Evolutionary conservation across 1,139 yeast genomes (phyloP).

Genomic region (Cylindricascospora bacillispora): DNA sequence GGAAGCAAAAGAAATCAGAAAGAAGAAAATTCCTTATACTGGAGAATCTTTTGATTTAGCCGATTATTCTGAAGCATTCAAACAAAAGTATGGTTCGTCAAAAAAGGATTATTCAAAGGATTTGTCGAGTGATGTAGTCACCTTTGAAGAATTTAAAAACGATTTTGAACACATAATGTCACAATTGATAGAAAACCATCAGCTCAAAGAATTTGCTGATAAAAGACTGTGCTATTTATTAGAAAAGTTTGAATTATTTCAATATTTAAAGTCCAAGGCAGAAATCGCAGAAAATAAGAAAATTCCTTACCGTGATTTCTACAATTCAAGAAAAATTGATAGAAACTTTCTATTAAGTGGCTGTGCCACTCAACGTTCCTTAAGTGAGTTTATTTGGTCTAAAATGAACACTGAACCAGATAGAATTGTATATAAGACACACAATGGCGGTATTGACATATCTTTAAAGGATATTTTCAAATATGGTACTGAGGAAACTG

Average conservation of each 20-base stretch:
- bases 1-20: background rate
- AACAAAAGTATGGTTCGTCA: conserved; percentile 5
- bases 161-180: conserved; percentile 13
- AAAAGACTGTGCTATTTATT: conserved; percentile 17
- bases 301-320: conserved; percentile 90
- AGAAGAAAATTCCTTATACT: conserved; percentile 12
- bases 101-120: conserved; percentile 2
- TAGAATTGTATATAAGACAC: conserved; percentile 13
- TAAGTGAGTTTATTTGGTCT: conserved; percentile 84
- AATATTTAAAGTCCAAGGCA: conserved; percentile 18
- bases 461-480: conserved; percentile 15
- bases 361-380: conserved; percentile 92
- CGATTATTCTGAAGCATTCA: conserved; percentile 10
- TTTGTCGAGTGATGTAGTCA: conserved; percentile 9
- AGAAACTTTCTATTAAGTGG: conserved; percentile 96
- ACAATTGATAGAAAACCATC: conserved; percentile 9
- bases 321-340: conserved; percentile 92
- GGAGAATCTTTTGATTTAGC: conserved; percentile 20
- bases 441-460: conserved; percentile 7
- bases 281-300: conserved; percentile 31
- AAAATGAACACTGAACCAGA: conserved; percentile 38
- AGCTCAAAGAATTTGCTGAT: conserved; percentile 12
- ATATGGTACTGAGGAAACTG: conserved; percentile 6
- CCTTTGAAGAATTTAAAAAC: conserved; percentile 13
- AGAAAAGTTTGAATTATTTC: conserved; percentile 22